These are phyloP conservation scores for Puccinia novopanici DNA, from an alignment of 1,284 basidiomycete species.

Conservation along the genomic window DNA sequence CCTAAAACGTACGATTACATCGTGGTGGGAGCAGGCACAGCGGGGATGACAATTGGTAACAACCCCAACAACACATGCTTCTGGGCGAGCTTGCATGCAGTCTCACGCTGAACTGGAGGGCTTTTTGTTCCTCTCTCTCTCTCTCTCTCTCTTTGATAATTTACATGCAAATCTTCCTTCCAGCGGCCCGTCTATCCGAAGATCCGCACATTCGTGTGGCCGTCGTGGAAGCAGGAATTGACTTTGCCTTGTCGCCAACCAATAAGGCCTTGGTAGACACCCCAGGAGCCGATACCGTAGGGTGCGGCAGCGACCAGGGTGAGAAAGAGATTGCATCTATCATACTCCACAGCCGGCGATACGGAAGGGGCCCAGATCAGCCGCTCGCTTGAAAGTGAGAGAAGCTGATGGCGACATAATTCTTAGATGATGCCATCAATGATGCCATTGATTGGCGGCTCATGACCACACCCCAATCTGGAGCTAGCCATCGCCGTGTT, in stretches of 20 bases:
- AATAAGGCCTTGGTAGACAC: constrained; percentile 52
- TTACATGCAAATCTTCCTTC: not conserved
- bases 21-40: constrained; percentile 40
- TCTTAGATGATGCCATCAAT: constrained; percentile 9
- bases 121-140: no score
- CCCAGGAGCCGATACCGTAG: constrained; percentile 52
- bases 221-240: constrained; percentile 56
- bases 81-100: no score
- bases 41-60: constrained; percentile 37
- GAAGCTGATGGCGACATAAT: not conserved
- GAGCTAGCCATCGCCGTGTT: constrained; percentile 35
- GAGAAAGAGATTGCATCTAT: constrained; percentile 42
- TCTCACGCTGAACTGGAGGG: not conserved
- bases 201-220: constrained; percentile 55
- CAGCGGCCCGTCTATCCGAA: constrained; percentile 54
- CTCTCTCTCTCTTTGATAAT: not conserved
- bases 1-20: constrained; percentile 36
- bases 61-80: not conserved
- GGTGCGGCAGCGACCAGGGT: constrained; percentile 53
- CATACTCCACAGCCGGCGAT: not conserved
- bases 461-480: constrained; percentile 34
- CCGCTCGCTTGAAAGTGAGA: not conserved
- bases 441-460: constrained; percentile 40
- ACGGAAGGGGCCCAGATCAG: not conserved
- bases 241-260: constrained; percentile 15